Base-by-base conservation (phyloP, 164 flowering plant genomes). In the Cinnamomum chago region DNA sequence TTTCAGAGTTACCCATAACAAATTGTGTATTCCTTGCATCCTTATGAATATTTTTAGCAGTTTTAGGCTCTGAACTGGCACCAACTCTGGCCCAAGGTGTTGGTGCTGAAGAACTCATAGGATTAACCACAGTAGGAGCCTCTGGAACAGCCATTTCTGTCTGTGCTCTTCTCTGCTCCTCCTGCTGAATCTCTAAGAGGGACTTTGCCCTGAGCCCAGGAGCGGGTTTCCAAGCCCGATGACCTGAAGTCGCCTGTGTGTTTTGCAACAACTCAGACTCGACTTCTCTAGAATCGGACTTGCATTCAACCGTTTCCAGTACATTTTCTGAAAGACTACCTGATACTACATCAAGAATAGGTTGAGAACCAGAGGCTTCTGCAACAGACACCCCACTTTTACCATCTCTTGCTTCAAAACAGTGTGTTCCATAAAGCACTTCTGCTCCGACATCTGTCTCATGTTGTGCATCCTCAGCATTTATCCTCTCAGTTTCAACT, bases 401-500 rank as follows among this genome's bases (percentile, higher is more conserved):
- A 35, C 64, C 50, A 50, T 78, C 85, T 51, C 5, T 68, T 17
- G 51, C 60, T 77, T 76, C 77, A 47, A 50, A 22, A 9, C 76
- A 78, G 74, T 74, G 79, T 76, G 77, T 47, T 67, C 71, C 84
- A 79, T 62, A 5, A n/a, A 23, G 28, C 50, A 28, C 20, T 77
- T 78, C 85, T 74, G 70, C 67, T 58, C 50, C 76, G 28, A 40
- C 67, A 33, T 71, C 68, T 11, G 74, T 3, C 67, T 76, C 84
- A 22, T 73, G 70, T 50, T 81, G 78, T 35, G 51, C 22, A 52
- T 13, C 58, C 25, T 80, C 47, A 20, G 40, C 23, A 73, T 58
- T 75, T 25, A 79, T 18, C 10, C 62, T 79, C 55, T 78, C 85
- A 68, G 55, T 62, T 72, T 78, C 89, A 60, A 85, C 79, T 72